Evolutionary conservation across 2,329 filamentous ascomycete species (phyloP).

Genomic region (Alternaria sp.): DNA sequence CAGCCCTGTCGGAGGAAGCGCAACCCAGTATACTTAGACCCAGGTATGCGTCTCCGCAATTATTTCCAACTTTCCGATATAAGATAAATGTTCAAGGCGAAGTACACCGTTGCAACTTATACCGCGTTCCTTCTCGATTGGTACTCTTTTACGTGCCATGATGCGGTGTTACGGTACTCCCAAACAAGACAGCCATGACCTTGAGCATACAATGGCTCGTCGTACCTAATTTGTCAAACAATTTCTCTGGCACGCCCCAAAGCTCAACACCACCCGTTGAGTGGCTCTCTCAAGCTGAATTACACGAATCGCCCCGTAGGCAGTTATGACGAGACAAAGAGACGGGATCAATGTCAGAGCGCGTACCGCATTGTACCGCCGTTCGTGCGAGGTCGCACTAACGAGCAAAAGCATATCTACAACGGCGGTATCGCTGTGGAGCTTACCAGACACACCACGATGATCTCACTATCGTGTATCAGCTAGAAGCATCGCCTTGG

Average conservation of each 20-base stretch:
- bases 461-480: background rate
- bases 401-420: background rate
- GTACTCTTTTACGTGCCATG: background rate
- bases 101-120: background rate
- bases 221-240: background rate
- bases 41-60: conserved; percentile 1
- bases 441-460: background rate
- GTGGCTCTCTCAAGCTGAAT: background rate
- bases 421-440: background rate
- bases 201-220: background rate
- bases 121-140: background rate
- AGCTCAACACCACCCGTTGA: background rate
- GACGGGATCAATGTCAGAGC: background rate
- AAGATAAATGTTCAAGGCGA: background rate
- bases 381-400: background rate
- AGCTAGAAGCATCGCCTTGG: conserved; percentile 1
- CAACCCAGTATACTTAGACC: background rate
- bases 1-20: background rate
- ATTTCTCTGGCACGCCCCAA: conserved; percentile 1
- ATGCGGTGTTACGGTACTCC: background rate
- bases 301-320: background rate
- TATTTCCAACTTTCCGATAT: background rate
- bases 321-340: background rate
- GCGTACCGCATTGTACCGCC: background rate
- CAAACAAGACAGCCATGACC: background rate